Percentiles rank a stretch among this genome's conserved stretches.
Evolutionary conservation across 257 asterid species (phyloP).

Genomic region (Solanum virginianum): DNA sequence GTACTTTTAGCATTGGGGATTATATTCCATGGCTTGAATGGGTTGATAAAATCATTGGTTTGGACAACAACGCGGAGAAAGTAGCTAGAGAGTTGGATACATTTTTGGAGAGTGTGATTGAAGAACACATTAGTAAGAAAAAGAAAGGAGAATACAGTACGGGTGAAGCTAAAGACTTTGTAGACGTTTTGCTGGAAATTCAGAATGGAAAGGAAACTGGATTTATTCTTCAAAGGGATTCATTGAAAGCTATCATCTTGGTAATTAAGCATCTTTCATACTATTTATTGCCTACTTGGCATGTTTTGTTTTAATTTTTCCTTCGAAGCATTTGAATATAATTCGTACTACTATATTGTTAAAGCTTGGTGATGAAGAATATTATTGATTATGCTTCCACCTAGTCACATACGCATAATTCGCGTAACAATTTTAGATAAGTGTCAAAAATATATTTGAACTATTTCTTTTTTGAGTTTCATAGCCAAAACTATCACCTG

Average conservation of each 20-base stretch:
- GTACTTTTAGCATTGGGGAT: too few species aligned
- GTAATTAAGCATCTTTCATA: background rate
- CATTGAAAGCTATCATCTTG: slow-evolving; percentile 25
- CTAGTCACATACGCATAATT: background rate
- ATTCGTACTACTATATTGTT: background rate
- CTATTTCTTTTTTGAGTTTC: too few species aligned
- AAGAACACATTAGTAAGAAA: background rate
- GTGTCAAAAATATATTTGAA: too few species aligned
- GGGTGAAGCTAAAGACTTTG: slow-evolving; percentile 2
- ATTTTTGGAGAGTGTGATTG: slow-evolving; percentile 17
- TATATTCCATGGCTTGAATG: too few species aligned
- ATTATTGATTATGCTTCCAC: background rate
- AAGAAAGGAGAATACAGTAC: background rate
- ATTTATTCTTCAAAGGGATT: slow-evolving; percentile 9
- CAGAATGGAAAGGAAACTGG: slow-evolving; percentile 4
- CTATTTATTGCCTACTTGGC: background rate
- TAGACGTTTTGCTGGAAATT: slow-evolving; percentile 15
- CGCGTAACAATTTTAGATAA: too few species aligned
- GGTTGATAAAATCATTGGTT: too few species aligned
- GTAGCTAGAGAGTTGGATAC: slow-evolving; percentile 10
- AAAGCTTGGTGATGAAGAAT: background rate
- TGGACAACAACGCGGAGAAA: background rate
- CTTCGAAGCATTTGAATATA: background rate
- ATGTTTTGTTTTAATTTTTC: background rate
- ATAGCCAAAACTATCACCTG: too few species aligned